phyloP scores from a whole-genome alignment of 495 filamentous ascomycete species.

The Sordaria brevicollis region DNA sequence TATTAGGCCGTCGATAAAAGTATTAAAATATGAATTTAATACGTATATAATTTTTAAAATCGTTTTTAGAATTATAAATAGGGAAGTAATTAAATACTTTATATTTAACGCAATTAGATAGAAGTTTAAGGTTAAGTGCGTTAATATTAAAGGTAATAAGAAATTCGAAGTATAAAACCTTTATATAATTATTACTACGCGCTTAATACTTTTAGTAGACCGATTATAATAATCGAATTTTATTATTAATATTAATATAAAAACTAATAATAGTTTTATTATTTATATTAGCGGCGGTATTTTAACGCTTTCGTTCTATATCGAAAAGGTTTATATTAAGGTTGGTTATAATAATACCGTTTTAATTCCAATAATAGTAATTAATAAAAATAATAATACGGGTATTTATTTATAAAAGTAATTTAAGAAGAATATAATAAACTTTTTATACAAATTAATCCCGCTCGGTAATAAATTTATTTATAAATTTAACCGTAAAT shows the following conservation, averaged over 20 bases:
- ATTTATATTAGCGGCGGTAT: not conserved
- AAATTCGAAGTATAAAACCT: not conserved
- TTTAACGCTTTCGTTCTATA: not conserved
- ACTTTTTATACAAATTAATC: not conserved
- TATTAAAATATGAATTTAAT: not conserved
- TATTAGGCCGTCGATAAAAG: not conserved
- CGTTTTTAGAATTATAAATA: not conserved
- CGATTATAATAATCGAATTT: not conserved
- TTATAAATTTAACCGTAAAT: too few species aligned
- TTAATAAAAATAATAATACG: not conserved
- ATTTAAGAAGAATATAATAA: not conserved
- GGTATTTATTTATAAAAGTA: not conserved
- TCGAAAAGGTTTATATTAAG: not conserved
- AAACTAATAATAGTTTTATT: too few species aligned
- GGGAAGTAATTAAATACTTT: not conserved
- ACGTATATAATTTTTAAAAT: not conserved
- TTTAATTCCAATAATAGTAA: not conserved
- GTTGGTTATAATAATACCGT: not conserved
- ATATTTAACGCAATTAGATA: not conserved
- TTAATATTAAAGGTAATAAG: not conserved
- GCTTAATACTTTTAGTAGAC: not conserved
- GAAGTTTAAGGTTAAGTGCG: not conserved
- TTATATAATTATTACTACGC: not conserved
- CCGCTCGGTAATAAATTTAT: not conserved
- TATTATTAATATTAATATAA: not conserved